Base-by-base conservation (phyloP, 2,329 filamentous ascomycete species). In the Colletotrichum spaethianum region DNA sequence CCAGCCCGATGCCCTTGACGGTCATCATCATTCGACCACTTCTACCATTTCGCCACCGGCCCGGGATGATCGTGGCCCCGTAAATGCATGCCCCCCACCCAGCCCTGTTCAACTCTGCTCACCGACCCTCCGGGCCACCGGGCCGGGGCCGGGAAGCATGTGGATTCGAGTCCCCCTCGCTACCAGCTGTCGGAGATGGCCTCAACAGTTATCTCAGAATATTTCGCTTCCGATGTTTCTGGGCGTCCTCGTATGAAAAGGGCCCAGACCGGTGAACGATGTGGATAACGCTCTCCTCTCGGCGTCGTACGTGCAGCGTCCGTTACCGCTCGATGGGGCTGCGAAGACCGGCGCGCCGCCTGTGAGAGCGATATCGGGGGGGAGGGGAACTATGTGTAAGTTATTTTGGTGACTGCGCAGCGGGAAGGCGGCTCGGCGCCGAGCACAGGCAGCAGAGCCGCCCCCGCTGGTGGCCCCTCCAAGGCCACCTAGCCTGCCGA, bases 101-200 rank as follows among this genome's bases (percentile, higher is more conserved):
- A 7, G 2, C 50, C 20, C 14, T 40, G 55, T 26, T 23, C 16
- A 20, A 16, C 52, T 36, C 20, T 12, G 31, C 31, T n/a, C 20
- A 38, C 52, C 31, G 55, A 28, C 14, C 31, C 31, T 40, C n/a
- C 55, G 31, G 55, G 33, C 33, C n/a, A 57, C 55, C 36, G 55
- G 55, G 23, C 55, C 55, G 55, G 55, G 36, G 36, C 55, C 55
- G 55, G 55, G 36, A 38, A 18, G n/a, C 12, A 38, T 28, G n/a
- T 40, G 55, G 55, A 3, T n/a, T 14, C 28, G 16, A n/a, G 31
- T 8, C 28, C 28, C 6, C 28, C 28, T n/a, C 50, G 50, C 50
- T 31, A 31, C 48, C 26, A 31, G 26, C 14, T 18, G 48, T 50
- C 23, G 48, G 14, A 31, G 20, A 9, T 8, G n/a, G 14, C 46